A percentile compares a stretch with the other conserved stretches of the same genome.
Conservation (phyloP, 257 asterid genomes). For the Nicotiana sylvestris region DNA sequence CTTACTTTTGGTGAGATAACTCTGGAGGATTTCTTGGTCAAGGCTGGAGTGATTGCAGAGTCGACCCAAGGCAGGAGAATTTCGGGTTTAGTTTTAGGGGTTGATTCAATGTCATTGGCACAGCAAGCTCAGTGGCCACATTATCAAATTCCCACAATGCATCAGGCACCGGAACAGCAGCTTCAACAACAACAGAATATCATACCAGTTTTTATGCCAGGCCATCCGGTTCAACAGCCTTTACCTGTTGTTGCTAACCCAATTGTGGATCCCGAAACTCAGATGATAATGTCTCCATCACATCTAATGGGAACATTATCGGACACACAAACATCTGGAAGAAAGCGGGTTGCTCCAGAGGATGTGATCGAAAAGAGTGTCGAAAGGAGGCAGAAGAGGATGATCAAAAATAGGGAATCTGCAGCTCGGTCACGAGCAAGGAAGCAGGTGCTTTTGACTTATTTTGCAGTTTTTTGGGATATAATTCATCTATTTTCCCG, state of each 20-base stretch:
- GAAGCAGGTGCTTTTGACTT: constrained; percentile 52
- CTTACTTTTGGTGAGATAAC: constrained; percentile 79
- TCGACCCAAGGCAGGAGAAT: constrained; percentile 30
- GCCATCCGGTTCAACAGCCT: constrained; percentile 55
- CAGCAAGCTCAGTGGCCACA: constrained; percentile 68
- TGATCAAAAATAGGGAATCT: constrained; percentile 93
- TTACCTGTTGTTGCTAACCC: constrained; percentile 46
- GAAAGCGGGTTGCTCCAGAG: constrained; percentile 66
- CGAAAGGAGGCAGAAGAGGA: constrained; percentile 92
- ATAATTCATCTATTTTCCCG: not conserved
- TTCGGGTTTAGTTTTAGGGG: constrained; percentile 30
- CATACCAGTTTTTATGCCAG: constrained; percentile 41
- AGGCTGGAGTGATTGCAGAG: constrained; percentile 87
- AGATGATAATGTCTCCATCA: constrained; percentile 53
- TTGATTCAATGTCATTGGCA: constrained; percentile 30
- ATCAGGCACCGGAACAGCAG: constrained; percentile 33
- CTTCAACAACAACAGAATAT: constrained; percentile 24
- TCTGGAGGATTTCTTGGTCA: constrained; percentile 86
- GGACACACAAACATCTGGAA: constrained; percentile 62
- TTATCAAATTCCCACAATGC: constrained; percentile 44
- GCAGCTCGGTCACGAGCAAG: constrained; percentile 96
- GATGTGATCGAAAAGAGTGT: constrained; percentile 66
- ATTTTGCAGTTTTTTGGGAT: not conserved
- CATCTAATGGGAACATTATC: constrained; percentile 60
- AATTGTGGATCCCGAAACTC: constrained; percentile 55